Base-by-base conservation (phyloP, 495 filamentous ascomycete genomes). In the Jackrogersella multiformis region DNA sequence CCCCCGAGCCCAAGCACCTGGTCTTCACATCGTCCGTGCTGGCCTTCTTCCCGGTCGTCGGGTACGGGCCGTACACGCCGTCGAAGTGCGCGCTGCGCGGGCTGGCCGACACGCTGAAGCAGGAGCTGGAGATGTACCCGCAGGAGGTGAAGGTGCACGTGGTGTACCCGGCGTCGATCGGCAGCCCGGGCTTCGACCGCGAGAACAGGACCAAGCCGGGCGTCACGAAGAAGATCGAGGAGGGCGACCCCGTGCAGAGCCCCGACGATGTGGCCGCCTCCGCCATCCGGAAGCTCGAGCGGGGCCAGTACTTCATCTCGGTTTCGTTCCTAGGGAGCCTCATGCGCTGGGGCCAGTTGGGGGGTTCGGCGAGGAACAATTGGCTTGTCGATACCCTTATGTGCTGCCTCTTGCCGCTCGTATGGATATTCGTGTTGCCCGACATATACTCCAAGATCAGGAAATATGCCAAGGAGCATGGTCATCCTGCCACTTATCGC, bases 51-150 rank as follows among this genome's bases (percentile, higher is more conserved):
- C 82, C 92, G 18, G 73, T 97, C 39, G 83, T 88, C 20, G 95
- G 96, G n/a, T 99, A 98, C 77, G 82, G 81, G 1, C 86, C 92
- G 0, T 99, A 99, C 74, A 85, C 90, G 1, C 93, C 95, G 12
- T 81, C 88, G 24, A 99, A 99, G 78, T 86, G 88, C 51, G 96
- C 96, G 10, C 82, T 99, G 54, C 89, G 93, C 64, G 86, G 87
- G 36, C 83, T 99, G 26, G 89, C 89, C 24, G 95, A 99, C 73
- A 88, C 88, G 8, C 82, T 99, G 45, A 85, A 83, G 10, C 91
- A 93, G 75, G 95, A 99, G 76, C 80, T 97, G 46, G 81, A 91
- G 57, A 80, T 97, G 53, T 97, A 99, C 79, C 82, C 84, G 10
- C 79, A 87, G 56, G 80, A 87, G 53, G 89, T 98, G 48, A 86